These are phyloP conservation scores for Phytophthora syringae DNA, from an alignment of 352 stramenopile genomes.

Conservation along the genomic window DNA sequence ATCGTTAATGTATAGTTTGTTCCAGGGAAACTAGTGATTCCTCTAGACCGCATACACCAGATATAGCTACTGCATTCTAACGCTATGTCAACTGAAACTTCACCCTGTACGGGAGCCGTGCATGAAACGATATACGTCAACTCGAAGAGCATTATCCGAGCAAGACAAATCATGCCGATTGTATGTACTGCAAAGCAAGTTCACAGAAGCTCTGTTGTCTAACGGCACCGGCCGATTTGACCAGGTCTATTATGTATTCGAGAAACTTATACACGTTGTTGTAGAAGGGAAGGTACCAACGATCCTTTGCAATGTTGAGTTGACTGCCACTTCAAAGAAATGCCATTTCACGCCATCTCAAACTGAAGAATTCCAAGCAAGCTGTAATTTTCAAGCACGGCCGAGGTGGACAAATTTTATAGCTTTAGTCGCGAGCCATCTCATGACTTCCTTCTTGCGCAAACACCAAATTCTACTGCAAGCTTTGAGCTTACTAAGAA, in stretches of 20 bases:
- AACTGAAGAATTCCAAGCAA: too few relatives aligned
- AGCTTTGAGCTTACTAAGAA: background rate
- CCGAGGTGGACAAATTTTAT: too few relatives aligned
- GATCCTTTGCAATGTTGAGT: too few relatives aligned
- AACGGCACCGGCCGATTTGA: background rate
- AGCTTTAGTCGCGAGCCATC: too few relatives aligned
- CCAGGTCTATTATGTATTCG: background rate
- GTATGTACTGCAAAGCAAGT: background rate
- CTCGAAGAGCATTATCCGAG: background rate
- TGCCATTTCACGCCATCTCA: too few relatives aligned
- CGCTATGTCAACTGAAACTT: background rate
- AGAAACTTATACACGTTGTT: background rate
- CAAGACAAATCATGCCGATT: background rate
- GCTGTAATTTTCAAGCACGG: too few relatives aligned
- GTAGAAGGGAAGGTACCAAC: background rate
- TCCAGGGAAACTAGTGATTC: background rate
- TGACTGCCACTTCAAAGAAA: background rate
- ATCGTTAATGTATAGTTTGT: too few relatives aligned
- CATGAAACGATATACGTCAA: background rate
- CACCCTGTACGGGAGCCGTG: background rate
- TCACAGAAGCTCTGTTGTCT: background rate
- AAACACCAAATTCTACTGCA: background rate
- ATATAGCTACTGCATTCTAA: background rate
- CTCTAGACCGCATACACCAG: background rate
- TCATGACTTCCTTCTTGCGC: too few relatives aligned